Evolutionary conservation across 2,329 filamentous ascomycete species (phyloP).

Genomic region (Allantophomopsis lycopodina): DNA sequence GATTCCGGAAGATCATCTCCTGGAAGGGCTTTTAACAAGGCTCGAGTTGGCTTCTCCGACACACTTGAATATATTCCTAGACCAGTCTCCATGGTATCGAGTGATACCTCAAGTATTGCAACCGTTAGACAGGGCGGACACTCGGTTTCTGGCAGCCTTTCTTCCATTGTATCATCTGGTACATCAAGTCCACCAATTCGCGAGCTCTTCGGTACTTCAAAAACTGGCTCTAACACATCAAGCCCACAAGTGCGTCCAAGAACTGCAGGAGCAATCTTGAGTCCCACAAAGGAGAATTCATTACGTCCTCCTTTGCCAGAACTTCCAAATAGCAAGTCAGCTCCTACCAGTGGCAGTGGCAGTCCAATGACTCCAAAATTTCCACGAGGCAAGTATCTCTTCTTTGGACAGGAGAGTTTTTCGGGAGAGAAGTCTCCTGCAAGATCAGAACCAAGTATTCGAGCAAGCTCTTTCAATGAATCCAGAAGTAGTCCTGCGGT

Average conservation of each 20-base stretch:
- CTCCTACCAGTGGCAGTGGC: slow-evolving; percentile 17
- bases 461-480: too few species aligned
- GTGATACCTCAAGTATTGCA: slow-evolving; percentile 66
- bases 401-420: slow-evolving; percentile 15
- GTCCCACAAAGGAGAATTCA: slow-evolving; percentile 35
- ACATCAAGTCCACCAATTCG: slow-evolving; percentile 23
- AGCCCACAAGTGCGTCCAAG: slow-evolving; percentile 44
- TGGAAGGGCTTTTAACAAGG: slow-evolving; percentile 26
- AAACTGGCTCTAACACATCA: slow-evolving; percentile 24
- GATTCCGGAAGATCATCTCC: slow-evolving; percentile 3
- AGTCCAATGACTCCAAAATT: slow-evolving; percentile 15
- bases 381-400: slow-evolving; percentile 19
- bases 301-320: slow-evolving; percentile 27
- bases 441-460: slow-evolving; percentile 11
- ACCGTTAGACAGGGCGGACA: slow-evolving; percentile 53
- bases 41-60: slow-evolving; percentile 72
- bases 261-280: slow-evolving; percentile 56
- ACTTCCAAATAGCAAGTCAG: slow-evolving; percentile 22
- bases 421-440: slow-evolving; percentile 28
- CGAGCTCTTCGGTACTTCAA: slow-evolving; percentile 25
- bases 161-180: slow-evolving; percentile 58
- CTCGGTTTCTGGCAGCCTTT: slow-evolving; percentile 66
- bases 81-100: slow-evolving; percentile 73
- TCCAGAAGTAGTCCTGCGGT: slow-evolving; percentile 13
- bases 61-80: slow-evolving; percentile 72